Evolutionary conservation across 108 stramenopile species (phyloP), one percentile per base, ranked within the genome.

Genomic region (Cyclotella sp.): DNA sequence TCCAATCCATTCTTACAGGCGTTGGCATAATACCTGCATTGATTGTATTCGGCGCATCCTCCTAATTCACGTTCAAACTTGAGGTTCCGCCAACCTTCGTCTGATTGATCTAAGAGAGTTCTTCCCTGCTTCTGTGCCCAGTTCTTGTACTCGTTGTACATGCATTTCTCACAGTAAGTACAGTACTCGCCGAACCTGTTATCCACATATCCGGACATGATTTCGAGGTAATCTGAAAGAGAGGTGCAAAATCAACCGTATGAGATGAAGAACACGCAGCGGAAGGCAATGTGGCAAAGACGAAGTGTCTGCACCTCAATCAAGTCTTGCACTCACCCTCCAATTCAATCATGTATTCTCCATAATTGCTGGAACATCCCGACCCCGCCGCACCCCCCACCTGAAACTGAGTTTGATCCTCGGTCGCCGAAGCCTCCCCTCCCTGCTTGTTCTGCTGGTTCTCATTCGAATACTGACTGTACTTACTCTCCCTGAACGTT

Each of bases 261-360:
- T 45, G 30, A 65, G 21, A 47, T 64, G 8, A 16, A n/a, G n/a
- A n/a, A n/a, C n/a, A n/a, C n/a, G n/a, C n/a, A n/a, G n/a, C n/a
- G n/a, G n/a, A n/a, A n/a, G n/a, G n/a, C n/a, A n/a, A 27, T 24
- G 24, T 18, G 26, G 21, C 27, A 22, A 9, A 27, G 3, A 13
- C 13, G 3, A 6, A 22, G 57, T 28, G 27, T 58, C 24, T 8
- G 26, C 21, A 58, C 2, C 9, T 6, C 34, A 2, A 34, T 6
- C 26, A 41, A 16, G 12, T 52, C 10, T 16, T 45, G 3, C 64
- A 53, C 67, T 28, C 49, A 68, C 67, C 67, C 4, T 68, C 67
- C 67, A 93, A 86, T 15, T 87, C 84, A 46, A 95, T 74, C 52
- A 91, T 75, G 54, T 93, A 95, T 73, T 93, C 92, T 27, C 91